Percentiles rank a stretch among this genome's conserved stretches.
phyloP scores from a whole-genome alignment of 2,329 filamentous ascomycete genomes.

The Alternaria ventricosa region DNA sequence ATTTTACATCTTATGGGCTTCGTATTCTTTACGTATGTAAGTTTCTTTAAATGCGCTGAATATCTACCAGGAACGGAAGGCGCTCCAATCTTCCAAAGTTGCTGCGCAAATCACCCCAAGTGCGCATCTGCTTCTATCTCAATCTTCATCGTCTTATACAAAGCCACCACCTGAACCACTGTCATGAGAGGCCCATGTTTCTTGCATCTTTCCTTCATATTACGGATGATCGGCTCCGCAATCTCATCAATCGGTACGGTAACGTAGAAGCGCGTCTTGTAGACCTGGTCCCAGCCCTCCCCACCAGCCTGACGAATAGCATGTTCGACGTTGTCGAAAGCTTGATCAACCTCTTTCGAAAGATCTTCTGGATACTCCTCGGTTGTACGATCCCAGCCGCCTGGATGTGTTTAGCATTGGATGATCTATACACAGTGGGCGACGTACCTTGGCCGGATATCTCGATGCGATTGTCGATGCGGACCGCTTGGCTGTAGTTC shows the following conservation, averaged over 20 bases:
- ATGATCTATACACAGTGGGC: neutral
- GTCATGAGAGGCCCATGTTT: slow-evolving; percentile 34
- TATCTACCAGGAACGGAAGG: neutral
- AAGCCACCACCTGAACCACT: slow-evolving; percentile 23
- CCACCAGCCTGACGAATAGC: slow-evolving; percentile 59
- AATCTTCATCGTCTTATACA: slow-evolving; percentile 31
- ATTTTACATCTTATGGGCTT: neutral
- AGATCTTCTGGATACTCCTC: slow-evolving; percentile 28
- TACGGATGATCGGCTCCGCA: slow-evolving; percentile 16
- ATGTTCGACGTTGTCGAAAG: slow-evolving; percentile 63
- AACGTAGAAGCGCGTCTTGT: slow-evolving; percentile 30
- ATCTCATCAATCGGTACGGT: slow-evolving; percentile 18
- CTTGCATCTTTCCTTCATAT: slow-evolving; percentile 30
- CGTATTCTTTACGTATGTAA: rapidly evolving
- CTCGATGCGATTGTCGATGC: slow-evolving; percentile 33
- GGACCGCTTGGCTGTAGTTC: slow-evolving; percentile 35
- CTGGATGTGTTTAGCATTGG: slow-evolving; percentile 10
- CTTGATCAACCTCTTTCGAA: slow-evolving; percentile 37
- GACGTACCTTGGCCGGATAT: slow-evolving; percentile 35
- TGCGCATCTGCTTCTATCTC: slow-evolving; percentile 36
- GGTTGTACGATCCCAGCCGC: slow-evolving; percentile 33
- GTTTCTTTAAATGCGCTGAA: neutral
- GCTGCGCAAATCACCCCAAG: slow-evolving; percentile 2
- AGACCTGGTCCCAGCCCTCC: slow-evolving; percentile 60
- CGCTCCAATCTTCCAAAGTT: neutral